phyloP scores from a whole-genome alignment of 1,139 yeast species.

The Saccharomycopsis hybrid region DNA sequence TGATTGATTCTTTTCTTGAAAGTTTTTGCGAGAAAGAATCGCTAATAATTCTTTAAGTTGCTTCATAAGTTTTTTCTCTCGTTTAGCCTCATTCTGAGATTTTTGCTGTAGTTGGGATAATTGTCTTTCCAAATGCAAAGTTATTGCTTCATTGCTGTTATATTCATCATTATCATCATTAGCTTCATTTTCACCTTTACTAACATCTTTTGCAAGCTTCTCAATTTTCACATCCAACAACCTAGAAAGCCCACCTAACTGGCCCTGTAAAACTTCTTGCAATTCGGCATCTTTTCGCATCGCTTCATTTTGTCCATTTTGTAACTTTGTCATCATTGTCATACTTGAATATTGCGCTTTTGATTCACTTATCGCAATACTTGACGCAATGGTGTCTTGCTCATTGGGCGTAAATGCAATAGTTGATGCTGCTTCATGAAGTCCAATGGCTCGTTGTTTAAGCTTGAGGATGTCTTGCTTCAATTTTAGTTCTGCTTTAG shows the following conservation, averaged over 20 bases:
- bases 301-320: neutral
- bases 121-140: neutral
- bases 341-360: neutral
- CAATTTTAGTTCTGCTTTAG: too few species aligned
- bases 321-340: too few species aligned
- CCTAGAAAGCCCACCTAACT: neutral
- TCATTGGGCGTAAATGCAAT: neutral
- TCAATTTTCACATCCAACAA: neutral
- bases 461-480: too few species aligned
- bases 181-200: neutral
- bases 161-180: neutral
- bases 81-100: neutral
- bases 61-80: conserved; percentile 1
- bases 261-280: neutral
- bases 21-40: neutral
- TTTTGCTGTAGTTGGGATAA: neutral
- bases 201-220: neutral
- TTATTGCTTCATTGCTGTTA: too few species aligned
- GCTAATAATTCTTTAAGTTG: neutral
- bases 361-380: neutral
- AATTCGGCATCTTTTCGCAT: neutral
- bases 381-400: neutral
- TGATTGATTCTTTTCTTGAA: too few species aligned
- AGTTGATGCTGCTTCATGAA: neutral
- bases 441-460: neutral